These are phyloP conservation scores for Sonneratia caseolaris DNA, from an alignment of 345 rosid species.

Conservation along the genomic window DNA sequence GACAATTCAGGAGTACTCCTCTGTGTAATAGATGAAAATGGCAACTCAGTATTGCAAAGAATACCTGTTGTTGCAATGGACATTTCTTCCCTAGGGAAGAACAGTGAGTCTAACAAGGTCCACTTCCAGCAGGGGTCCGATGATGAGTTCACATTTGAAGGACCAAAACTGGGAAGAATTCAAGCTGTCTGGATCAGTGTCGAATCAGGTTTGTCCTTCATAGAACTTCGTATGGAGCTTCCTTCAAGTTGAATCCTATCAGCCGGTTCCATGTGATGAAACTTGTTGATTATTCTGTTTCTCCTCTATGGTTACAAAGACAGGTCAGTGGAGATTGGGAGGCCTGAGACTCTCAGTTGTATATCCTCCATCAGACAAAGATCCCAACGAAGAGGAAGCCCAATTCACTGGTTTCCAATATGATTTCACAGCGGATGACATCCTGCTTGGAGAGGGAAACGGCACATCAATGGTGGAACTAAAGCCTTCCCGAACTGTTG, in stretches of 20 bases:
- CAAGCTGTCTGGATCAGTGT: conserved; percentile 74
- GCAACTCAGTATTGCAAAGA: conserved; percentile 58
- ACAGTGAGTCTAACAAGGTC: conserved; percentile 22
- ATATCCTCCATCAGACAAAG: conserved; percentile 19
- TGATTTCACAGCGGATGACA: conserved; percentile 53
- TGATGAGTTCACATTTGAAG: conserved; percentile 63
- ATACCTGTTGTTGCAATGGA: conserved; percentile 37
- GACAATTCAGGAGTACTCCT: conserved; percentile 52
- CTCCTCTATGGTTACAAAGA: conserved; percentile 14
- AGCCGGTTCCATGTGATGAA: not conserved
- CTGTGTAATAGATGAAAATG: conserved; percentile 57
- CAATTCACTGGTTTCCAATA: conserved; percentile 25
- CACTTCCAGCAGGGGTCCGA: conserved; percentile 65
- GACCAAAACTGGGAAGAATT: conserved; percentile 39
- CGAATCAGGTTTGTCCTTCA: conserved; percentile 56
- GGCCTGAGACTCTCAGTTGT: conserved; percentile 35
- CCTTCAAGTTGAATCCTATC: not conserved
- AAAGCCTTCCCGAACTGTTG: conserved; percentile 34
- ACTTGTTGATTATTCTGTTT: conserved; percentile 3
- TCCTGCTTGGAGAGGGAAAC: conserved; percentile 64
- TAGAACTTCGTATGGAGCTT: not conserved
- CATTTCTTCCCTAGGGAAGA: conserved; percentile 21
- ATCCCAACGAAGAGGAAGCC: conserved; percentile 10
- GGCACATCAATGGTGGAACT: conserved; percentile 65
- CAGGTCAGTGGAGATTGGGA: conserved; percentile 92